A percentile compares a stretch with the other conserved stretches of the same genome.
phyloP scores from a whole-genome alignment of 306 rosid species.

The Cucurbita maxima region DNA sequence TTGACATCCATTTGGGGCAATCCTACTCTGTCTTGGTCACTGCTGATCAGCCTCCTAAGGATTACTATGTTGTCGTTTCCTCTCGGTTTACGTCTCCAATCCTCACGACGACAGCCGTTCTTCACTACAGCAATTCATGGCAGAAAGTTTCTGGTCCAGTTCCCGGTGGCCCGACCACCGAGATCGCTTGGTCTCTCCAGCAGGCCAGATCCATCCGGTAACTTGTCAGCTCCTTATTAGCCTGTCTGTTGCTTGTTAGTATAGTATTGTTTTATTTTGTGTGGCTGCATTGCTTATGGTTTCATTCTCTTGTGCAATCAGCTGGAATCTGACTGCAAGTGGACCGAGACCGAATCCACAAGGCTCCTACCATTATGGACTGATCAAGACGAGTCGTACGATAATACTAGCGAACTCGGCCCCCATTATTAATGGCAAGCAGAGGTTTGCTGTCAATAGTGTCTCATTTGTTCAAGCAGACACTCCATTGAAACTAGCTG shows the following conservation, averaged over 20 bases:
- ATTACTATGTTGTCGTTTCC: slow-evolving; percentile 72
- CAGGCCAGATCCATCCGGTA: slow-evolving; percentile 91
- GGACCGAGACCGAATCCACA: slow-evolving; percentile 99
- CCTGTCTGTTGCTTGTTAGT: not conserved
- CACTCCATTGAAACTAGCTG: slow-evolving; percentile 81
- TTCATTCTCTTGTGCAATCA: slow-evolving; percentile 13
- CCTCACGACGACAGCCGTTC: slow-evolving; percentile 75
- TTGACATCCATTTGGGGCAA: slow-evolving; percentile 89
- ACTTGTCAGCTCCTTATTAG: not conserved
- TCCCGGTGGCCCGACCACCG: slow-evolving; percentile 63
- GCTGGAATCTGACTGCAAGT: slow-evolving; percentile 83
- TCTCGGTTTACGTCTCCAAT: slow-evolving; percentile 54
- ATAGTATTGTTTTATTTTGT: not conserved
- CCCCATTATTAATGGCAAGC: slow-evolving; percentile 76
- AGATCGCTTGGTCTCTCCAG: slow-evolving; percentile 44
- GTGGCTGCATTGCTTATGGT: not conserved
- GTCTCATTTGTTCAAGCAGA: slow-evolving; percentile 56
- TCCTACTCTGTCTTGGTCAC: slow-evolving; percentile 83
- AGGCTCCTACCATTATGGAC: slow-evolving; percentile 88
- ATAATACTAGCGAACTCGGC: slow-evolving; percentile 77
- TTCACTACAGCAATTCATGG: slow-evolving; percentile 75
- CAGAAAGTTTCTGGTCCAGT: slow-evolving; percentile 64
- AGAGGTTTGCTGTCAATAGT: slow-evolving; percentile 80
- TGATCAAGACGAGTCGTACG: slow-evolving; percentile 59
- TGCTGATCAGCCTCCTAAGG: slow-evolving; percentile 75